Base-by-base conservation (phyloP, 768 basidiomycete species). In the Podaxis pistillaris region DNA sequence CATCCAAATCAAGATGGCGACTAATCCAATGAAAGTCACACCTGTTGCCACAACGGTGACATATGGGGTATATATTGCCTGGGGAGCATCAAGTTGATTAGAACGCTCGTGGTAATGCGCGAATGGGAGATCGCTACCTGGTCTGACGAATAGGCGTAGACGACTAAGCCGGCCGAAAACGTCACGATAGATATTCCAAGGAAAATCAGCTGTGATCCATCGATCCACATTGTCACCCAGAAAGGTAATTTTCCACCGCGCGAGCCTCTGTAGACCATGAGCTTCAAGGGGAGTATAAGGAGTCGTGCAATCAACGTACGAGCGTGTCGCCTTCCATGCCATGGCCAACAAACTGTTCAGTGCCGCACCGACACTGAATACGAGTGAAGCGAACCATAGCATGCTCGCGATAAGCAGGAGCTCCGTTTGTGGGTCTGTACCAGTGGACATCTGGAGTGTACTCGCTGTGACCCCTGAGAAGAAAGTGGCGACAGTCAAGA, bases 381-480 rank as follows among this genome's bases (percentile, higher is more conserved):
- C 62, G 60, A 72, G 33, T 3, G 70, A 69, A 19, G 65, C 65
- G 28, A 71, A 71, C 68, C 67, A 70, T 22, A 71, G 69, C 15
- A 65, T 67, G 28, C 67, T 71, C 9, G 70, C 65, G n/a, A 66
- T n/a, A 15, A 22, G 63, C n/a, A 60, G 57, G 12, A 52, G 12
- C 22, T 33, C 38, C 17, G 38, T 36, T 53, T 55, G 30, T 37
- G 49, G 37, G 47, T 26, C 30, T 13, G 50, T 38, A n/a, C 44
- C 28, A 11, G 19, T 41, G 12, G 68, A 67, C 19, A 63, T 67
- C 56, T 68, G 66, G 17, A 72, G 58, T 12, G 49, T 69, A 6
- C 66, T 69, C 22, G 71, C 72, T 8, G 71, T 72, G 15, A 73
- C 73, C 4, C 68, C 72, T 0, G 73, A 73, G 61, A 74, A 73